A percentile compares a stretch with the other conserved stretches of the same genome.
Evolutionary conservation across 2,329 filamentous ascomycete genomes (phyloP).

Genomic region (Raffaelea albimanens): DNA sequence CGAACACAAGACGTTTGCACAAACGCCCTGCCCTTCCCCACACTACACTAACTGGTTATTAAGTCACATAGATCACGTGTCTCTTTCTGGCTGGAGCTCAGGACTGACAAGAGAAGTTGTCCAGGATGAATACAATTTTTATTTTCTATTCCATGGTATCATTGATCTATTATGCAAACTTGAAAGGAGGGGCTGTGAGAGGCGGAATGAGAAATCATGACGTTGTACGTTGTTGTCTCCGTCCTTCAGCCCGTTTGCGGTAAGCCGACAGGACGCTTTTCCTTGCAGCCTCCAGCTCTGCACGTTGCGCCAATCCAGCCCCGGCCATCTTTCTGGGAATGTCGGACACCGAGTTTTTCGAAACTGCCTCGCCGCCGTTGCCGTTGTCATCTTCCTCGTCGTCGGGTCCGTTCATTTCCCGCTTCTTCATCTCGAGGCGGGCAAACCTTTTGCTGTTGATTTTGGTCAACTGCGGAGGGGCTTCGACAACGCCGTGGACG

Average conservation of each 20-base stretch:
- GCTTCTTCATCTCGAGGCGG: constrained; percentile 1
- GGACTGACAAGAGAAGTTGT: too few species aligned
- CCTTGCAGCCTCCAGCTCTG: constrained; percentile 62
- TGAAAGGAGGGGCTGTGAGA: too few species aligned
- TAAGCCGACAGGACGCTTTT: constrained; percentile 66
- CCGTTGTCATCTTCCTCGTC: constrained; percentile 27
- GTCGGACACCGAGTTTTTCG: constrained; percentile 54
- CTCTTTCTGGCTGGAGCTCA: too few species aligned
- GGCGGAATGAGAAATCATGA: too few species aligned
- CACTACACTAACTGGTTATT: too few species aligned
- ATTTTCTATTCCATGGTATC: neutral
- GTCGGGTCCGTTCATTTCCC: constrained; percentile 33
- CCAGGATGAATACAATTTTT: neutral
- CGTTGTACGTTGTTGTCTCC: constrained; percentile 18
- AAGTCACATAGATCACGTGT: too few species aligned
- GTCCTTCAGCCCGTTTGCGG: constrained; percentile 56
- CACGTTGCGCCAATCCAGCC: constrained; percentile 62
- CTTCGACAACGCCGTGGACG: constrained; percentile 55
- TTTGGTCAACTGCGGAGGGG: constrained; percentile 64
- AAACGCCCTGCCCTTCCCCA: too few species aligned
- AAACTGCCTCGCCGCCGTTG: constrained; percentile 17
- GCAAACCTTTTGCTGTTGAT: constrained; percentile 30
- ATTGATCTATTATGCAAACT: too few species aligned
- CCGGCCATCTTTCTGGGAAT: constrained; percentile 50
- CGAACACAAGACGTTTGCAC: constrained; percentile 10